These are phyloP conservation scores for Acanthamoeba triangularis DNA, from an alignment of 208 protist genomes.

Conservation along the genomic window DNA sequence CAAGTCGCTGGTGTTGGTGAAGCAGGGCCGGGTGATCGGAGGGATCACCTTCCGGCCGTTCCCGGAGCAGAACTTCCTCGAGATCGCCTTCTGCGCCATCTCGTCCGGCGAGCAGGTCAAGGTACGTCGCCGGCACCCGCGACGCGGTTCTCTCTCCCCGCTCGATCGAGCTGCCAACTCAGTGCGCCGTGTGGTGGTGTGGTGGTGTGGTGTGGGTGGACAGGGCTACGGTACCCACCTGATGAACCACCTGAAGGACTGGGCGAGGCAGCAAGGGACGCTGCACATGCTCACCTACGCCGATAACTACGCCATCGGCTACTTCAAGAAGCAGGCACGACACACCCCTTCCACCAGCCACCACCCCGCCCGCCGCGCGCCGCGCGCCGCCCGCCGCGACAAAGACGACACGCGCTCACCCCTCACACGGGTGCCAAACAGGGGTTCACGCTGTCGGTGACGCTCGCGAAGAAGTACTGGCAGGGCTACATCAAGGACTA, in stretches of 20 bases:
- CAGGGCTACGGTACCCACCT: slow-evolving; percentile 85
- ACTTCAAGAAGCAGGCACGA: slow-evolving; percentile 92
- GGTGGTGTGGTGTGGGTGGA: background rate
- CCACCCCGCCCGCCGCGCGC: too few relatives aligned
- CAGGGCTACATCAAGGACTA: slow-evolving; percentile 96
- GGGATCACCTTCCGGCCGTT: slow-evolving; percentile 94
- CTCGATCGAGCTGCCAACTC: background rate
- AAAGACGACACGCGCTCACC: too few relatives aligned
- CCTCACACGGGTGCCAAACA: too few relatives aligned
- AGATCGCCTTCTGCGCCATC: slow-evolving; percentile 96
- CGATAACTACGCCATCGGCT: slow-evolving; percentile 95
- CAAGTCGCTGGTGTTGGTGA: slow-evolving; percentile 78
- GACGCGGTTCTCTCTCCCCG: too few relatives aligned
- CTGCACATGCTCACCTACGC: slow-evolving; percentile 94
- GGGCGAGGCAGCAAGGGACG: slow-evolving; percentile 82
- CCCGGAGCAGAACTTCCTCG: slow-evolving; percentile 88
- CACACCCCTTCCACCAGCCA: background rate
- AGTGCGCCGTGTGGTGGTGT: too few relatives aligned
- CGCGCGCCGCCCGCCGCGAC: too few relatives aligned
- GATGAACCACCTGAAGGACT: slow-evolving; percentile 93
- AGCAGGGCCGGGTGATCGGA: slow-evolving; percentile 89
- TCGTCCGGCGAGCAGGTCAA: slow-evolving; percentile 90
- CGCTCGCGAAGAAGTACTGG: slow-evolving; percentile 88
- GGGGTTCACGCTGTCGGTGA: slow-evolving; percentile 88
- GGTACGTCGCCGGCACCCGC: background rate